phyloP scores from a whole-genome alignment of 768 basidiomycete species.

The Kwoniella sp. region DNA sequence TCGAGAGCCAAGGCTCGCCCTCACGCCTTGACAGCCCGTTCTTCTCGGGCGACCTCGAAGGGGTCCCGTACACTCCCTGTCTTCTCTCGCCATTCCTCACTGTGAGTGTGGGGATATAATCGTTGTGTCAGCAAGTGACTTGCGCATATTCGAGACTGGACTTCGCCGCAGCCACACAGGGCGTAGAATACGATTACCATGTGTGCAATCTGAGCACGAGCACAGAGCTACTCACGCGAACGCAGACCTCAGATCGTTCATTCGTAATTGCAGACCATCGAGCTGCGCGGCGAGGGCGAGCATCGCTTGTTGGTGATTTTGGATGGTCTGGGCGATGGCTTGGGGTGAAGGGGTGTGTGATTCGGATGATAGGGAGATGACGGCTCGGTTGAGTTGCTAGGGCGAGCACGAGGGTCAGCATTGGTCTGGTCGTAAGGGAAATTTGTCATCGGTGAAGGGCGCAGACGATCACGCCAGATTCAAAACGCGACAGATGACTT shows the following conservation, averaged over 20 bases:
- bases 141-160: too few species aligned
- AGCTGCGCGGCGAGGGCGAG: slow-evolving; percentile 42
- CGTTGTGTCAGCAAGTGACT: not conserved
- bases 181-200: not conserved
- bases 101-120: slow-evolving; percentile 9
- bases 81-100: slow-evolving; percentile 42
- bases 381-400: slow-evolving; percentile 47
- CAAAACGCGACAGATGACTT: not conserved
- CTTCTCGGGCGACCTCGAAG: slow-evolving; percentile 51
- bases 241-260: slow-evolving; percentile 32
- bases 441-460: not conserved
- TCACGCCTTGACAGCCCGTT: slow-evolving; percentile 30
- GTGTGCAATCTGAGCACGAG: too few species aligned
- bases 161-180: not conserved
- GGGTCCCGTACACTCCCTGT: slow-evolving; percentile 46
- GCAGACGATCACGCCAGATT: not conserved
- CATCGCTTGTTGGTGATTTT: slow-evolving; percentile 47
- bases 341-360: slow-evolving; percentile 41
- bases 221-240: slow-evolving; percentile 41
- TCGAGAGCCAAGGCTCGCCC: too few species aligned
- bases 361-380: slow-evolving; percentile 31
- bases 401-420: not conserved
- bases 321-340: slow-evolving; percentile 47
- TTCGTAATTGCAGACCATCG: slow-evolving; percentile 35
- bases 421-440: not conserved